phyloP scores from a whole-genome alignment of 2,329 filamentous ascomycete genomes.

The Xylariales sp. region DNA sequence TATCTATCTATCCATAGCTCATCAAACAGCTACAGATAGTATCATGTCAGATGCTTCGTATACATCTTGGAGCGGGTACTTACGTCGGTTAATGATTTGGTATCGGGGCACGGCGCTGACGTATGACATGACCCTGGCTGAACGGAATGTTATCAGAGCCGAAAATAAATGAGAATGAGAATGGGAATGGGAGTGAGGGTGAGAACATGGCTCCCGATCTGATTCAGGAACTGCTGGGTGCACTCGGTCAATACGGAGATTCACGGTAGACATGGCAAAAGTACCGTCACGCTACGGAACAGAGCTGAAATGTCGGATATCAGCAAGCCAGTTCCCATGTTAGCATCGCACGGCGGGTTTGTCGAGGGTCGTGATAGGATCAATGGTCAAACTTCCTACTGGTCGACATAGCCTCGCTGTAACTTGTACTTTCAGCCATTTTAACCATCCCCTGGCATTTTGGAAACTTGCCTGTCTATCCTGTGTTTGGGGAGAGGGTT shows the following conservation, averaged over 20 bases:
- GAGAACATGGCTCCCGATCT: slow-evolving; percentile 18
- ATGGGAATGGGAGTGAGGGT: neutral
- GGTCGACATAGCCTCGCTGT: slow-evolving; percentile 6
- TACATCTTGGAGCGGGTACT: slow-evolving; percentile 23
- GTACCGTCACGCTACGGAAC: slow-evolving; percentile 12
- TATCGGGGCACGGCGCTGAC: slow-evolving; percentile 34
- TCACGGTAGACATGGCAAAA: slow-evolving; percentile 4
- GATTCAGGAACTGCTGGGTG: slow-evolving; percentile 3
- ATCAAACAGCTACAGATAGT: neutral
- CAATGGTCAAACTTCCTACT: neutral
- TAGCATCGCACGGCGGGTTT: neutral
- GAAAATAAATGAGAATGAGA: neutral
- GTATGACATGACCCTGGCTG: slow-evolving; percentile 29
- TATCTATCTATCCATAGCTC: neutral
- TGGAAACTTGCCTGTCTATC: neutral
- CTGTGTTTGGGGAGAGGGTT: neutral
- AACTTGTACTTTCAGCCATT: neutral
- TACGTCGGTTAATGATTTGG: slow-evolving; percentile 36
- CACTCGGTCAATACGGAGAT: neutral
- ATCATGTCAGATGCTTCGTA: neutral
- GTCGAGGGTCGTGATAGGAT: slow-evolving; percentile 3
- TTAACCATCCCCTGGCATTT: neutral
- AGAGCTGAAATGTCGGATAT: slow-evolving; percentile 1
- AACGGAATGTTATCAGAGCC: neutral
- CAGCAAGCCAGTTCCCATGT: slow-evolving; percentile 2